phyloP scores from a whole-genome alignment of 1,284 basidiomycete species.

The Chondrostereum purpureum region DNA sequence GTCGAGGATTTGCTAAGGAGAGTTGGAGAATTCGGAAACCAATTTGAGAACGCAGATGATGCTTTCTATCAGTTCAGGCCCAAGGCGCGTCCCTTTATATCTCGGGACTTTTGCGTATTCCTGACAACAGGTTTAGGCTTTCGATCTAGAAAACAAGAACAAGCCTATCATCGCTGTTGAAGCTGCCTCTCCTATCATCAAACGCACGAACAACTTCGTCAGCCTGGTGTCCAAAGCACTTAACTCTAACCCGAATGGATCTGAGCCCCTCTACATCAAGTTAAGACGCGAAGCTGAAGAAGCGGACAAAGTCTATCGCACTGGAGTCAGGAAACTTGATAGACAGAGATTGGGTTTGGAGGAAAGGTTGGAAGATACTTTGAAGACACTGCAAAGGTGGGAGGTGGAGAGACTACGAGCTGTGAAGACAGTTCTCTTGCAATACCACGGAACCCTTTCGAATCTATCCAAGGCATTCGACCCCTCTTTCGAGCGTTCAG shows the following conservation, averaged over 20 bases:
- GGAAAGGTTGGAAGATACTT: conserved; percentile 75
- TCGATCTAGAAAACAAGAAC: conserved; percentile 47
- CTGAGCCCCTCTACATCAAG: conserved; percentile 57
- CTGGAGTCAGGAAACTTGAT: conserved; percentile 72
- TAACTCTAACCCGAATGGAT: conserved; percentile 39
- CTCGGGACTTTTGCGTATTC: conserved; percentile 4
- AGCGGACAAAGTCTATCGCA: conserved; percentile 72
- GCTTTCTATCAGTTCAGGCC: conserved; percentile 77
- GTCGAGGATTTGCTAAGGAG: conserved; percentile 68
- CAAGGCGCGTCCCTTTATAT: conserved; percentile 39
- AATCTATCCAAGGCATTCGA: conserved; percentile 64
- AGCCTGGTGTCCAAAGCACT: conserved; percentile 71
- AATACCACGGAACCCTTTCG: conserved; percentile 74
- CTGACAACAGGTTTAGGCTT: conserved; percentile 41
- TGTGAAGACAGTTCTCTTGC: conserved; percentile 78
- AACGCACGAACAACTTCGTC: conserved; percentile 61
- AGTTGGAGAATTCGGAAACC: conserved; percentile 76
- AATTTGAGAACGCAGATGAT: conserved; percentile 67
- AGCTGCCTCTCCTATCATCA: conserved; percentile 35
- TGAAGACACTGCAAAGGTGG: conserved; percentile 79
- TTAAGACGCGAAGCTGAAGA: conserved; percentile 72
- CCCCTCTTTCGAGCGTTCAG: conserved; percentile 60
- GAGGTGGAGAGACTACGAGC: conserved; percentile 77
- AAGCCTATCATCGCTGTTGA: conserved; percentile 6
- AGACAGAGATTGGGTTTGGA: conserved; percentile 76